Percentiles rank a stretch among this genome's conserved stretches.
These are phyloP conservation scores for Glonium stellatum DNA, from an alignment of 495 filamentous ascomycete species.

Conservation along the genomic window DNA sequence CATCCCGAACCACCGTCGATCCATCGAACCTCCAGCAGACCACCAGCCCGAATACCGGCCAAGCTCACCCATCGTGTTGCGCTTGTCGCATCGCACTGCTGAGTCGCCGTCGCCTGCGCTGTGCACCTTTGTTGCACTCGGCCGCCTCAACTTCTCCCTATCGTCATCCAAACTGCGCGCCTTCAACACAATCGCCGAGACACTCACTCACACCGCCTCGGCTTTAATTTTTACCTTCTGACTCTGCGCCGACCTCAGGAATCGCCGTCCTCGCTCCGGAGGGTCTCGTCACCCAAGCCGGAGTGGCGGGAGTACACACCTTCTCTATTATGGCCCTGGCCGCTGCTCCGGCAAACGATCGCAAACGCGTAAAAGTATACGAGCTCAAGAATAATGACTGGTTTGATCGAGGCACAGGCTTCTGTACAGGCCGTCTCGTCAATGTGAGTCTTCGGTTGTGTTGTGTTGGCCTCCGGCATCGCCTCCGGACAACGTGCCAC, in stretches of 20 bases:
- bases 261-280: slow-evolving; percentile 25
- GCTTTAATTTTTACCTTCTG: neutral
- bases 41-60: neutral
- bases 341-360: slow-evolving; percentile 72
- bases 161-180: slow-evolving; percentile 13
- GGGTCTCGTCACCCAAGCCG: slow-evolving; percentile 26
- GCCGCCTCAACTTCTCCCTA: neutral
- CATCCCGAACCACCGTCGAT: slow-evolving; percentile 3
- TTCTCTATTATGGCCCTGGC: slow-evolving; percentile 69
- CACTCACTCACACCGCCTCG: slow-evolving; percentile 1
- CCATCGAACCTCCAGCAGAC: neutral
- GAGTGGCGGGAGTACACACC: slow-evolving; percentile 27
- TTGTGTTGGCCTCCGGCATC: neutral
- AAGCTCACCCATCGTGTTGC: neutral
- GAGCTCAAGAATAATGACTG: slow-evolving; percentile 97
- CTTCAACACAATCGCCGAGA: slow-evolving; percentile 6
- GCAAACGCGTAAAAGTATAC: slow-evolving; percentile 98
- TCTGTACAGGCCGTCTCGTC: slow-evolving; percentile 73
- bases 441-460: slow-evolving; percentile 52
- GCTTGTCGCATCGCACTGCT: neutral
- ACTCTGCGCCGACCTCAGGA: slow-evolving; percentile 9
- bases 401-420: slow-evolving; percentile 95
- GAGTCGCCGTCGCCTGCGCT: neutral
- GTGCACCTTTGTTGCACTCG: slow-evolving; percentile 3
- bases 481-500: neutral